phyloP scores from a whole-genome alignment of 306 rosid genomes.

The Ormosia emarginata region DNA sequence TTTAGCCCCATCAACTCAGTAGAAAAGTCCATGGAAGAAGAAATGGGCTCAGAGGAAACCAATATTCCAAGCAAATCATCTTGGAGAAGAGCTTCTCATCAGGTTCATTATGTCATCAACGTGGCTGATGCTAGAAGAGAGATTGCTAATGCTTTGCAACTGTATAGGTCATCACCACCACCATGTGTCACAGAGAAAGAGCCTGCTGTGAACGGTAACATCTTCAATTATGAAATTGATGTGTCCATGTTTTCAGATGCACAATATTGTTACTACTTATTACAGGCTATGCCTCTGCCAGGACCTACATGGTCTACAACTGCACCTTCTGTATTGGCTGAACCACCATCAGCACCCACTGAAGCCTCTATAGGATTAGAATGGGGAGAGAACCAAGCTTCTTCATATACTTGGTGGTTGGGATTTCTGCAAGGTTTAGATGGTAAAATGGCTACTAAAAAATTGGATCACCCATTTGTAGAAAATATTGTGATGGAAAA shows the following conservation, averaged over 20 bases:
- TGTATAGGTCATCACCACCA: slow-evolving; percentile 30
- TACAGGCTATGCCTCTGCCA: slow-evolving; percentile 60
- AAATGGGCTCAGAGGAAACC: slow-evolving; percentile 7
- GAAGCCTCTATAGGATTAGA: slow-evolving; percentile 22
- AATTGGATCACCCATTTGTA: slow-evolving; percentile 16
- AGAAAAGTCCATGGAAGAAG: neutral
- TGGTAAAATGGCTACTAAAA: neutral
- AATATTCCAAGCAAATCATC: neutral
- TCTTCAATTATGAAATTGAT: slow-evolving; percentile 2
- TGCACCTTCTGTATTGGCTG: slow-evolving; percentile 36
- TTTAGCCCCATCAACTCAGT: neutral
- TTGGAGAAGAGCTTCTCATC: slow-evolving; percentile 20
- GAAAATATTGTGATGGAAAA: neutral
- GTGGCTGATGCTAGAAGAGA: slow-evolving; percentile 37
- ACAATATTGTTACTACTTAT: slow-evolving; percentile 41
- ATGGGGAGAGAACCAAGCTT: slow-evolving; percentile 42
- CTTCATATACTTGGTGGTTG: slow-evolving; percentile 42
- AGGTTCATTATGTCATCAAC: neutral
- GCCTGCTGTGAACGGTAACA: neutral
- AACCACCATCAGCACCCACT: neutral
- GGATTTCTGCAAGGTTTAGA: slow-evolving; percentile 40
- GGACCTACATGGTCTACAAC: slow-evolving; percentile 66
- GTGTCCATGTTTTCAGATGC: slow-evolving; percentile 18
- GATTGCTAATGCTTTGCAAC: slow-evolving; percentile 30
- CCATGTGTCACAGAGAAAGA: slow-evolving; percentile 5